Evolutionary conservation across 2,329 filamentous ascomycete genomes (phyloP), one percentile per base, ranked within the genome.

Genomic region (Zasmidium angulare): DNA sequence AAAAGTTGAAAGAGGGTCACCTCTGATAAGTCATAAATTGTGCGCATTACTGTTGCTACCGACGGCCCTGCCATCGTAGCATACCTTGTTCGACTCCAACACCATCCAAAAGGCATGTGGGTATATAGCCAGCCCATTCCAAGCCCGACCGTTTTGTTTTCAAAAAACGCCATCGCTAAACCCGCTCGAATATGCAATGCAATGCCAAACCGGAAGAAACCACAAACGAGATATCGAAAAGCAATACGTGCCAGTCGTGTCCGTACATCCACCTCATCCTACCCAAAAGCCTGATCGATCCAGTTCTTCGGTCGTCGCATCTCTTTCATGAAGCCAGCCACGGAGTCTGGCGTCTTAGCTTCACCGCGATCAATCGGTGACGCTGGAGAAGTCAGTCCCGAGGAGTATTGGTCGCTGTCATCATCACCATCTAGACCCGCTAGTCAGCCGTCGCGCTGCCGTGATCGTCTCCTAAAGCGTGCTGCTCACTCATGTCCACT

Each of bases 281-380:
- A 63, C n/a, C 64, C 64, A 60, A 66, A 65, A 46, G 60, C 62
- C 48, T 63, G 60, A 40, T 66, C 64, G 36, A 64, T 62, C 60
- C 60, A 63, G 24, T 63, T 63, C 51, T 64, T 64, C 19, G 64
- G 64, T 47, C 54, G 56, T 20, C 62, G 46, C 62, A 66, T 66
- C 24, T 61, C 50, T 29, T 54, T 61, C 60, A 66, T 60, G 50
- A 64, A 62, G 24, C 62, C 56, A 9, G 58, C 61, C 21, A 66
- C 57, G 20, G 52, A 58, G 31, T 64, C 64, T 14, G 62, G 64
- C 19, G 64, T 64, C 49, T 66, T 64, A n/a, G 56, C 61, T 17
- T 61, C 61, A 43, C 60, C 63, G 10, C 64, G 62, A 50, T 66
- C 60, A 49, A 63, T 52, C 2, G 56, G 60, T 47, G 60, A 63